Evolutionary conservation across 768 basidiomycete genomes (phyloP), one percentile per base, ranked within the genome.

Genomic region (Rhizopogon roseolus): DNA sequence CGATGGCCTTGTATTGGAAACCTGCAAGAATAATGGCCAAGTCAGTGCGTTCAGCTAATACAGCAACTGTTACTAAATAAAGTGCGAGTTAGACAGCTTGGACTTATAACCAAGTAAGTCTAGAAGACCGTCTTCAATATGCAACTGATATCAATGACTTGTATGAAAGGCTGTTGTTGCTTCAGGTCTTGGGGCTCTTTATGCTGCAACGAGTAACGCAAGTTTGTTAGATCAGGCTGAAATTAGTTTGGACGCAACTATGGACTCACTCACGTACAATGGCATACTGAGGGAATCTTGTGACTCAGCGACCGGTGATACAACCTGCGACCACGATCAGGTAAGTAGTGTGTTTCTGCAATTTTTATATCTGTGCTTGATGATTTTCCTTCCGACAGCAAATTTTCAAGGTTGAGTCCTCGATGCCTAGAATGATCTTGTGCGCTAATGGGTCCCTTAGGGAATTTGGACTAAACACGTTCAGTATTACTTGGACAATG

Each of bases 51-150:
- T 11, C 50, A 49, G 32, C 11, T 52, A 16, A 1, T 41, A 42
- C 36, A 41, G 25, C 44, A 25, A n/a, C 14, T 34, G 27, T 41
- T 32, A 28, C 41, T 36, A n/a, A 48, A 3, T 19, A 10, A 19
- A 48, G 5, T 8, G 22, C 19, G 19, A 36, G 14, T 16, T 54
- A 80, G 76, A 81, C 80, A 4, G 75, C 80, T 2, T 82, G 81
- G 81, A 81, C 77, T 0, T 83, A 83, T 60, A 82, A 83, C 57
- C 81, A 82, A 60, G 80, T 78, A 55, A 38, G 57, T 53, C 19
- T n/a, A 22, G 6, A 19, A 41, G 49, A n/a, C 41, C 39, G 32
- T 22, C 14, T 40, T 45, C 28, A 25, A 39, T 28, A 46, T 39
- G 41, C 51, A 44, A 34, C 9, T 16, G n/a, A 34, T 27, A 13